Evolutionary conservation across 371 early-diverging fungal species (phyloP).

Genomic region (Mucor irregularis): DNA sequence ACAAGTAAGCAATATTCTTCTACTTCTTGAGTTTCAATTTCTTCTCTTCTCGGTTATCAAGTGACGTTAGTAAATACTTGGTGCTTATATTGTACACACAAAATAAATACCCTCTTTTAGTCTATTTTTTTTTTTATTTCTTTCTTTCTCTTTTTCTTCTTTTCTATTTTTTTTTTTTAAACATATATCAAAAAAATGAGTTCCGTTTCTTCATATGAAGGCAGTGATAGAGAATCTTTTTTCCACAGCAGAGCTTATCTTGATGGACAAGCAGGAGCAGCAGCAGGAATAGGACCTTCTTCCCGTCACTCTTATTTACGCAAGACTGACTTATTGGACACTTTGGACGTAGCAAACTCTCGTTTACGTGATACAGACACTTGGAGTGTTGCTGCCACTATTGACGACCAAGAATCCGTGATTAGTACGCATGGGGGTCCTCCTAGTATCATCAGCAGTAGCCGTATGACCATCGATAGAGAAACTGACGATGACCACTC

Average conservation of each 20-base stretch:
- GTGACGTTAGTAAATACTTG: not conserved
- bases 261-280: conserved; percentile 31
- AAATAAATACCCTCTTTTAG: not conserved
- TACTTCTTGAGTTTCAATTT: too few relatives aligned
- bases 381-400: conserved; percentile 56
- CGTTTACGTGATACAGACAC: conserved; percentile 46
- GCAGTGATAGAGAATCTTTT: conserved; percentile 46
- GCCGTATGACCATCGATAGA: conserved; percentile 22
- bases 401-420: conserved; percentile 55
- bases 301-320: conserved; percentile 43
- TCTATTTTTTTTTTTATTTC: not conserved
- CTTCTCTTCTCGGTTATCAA: too few relatives aligned
- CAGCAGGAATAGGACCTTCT: not conserved
- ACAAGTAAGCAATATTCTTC: not conserved
- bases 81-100: too few relatives aligned
- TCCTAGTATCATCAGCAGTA: conserved; percentile 27
- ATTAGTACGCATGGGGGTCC: conserved; percentile 46
- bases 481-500: conserved; percentile 29
- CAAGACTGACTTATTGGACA: conserved; percentile 52
- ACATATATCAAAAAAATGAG: conserved; percentile 27
- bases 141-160: not conserved
- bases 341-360: conserved; percentile 29
- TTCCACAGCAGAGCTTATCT: conserved; percentile 32
- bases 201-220: conserved; percentile 51
- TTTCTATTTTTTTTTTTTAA: conserved; percentile 3